Evolutionary conservation across 257 asterid genomes (phyloP).

Genomic region (Jacaranda mimosifolia): DNA sequence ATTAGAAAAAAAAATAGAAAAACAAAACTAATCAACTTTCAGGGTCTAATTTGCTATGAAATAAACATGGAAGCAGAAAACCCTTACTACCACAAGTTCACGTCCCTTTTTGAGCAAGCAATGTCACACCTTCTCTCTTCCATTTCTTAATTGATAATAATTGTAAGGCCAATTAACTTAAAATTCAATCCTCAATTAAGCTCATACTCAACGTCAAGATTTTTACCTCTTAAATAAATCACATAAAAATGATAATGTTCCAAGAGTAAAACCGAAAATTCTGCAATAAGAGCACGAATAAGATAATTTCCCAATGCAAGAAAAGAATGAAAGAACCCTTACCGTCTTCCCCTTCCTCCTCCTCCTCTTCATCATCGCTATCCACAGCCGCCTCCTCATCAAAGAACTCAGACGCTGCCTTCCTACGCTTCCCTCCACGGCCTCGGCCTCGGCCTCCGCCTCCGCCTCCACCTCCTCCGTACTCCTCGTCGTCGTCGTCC

Average conservation of each 20-base stretch:
- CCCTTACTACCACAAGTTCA: constrained; percentile 9
- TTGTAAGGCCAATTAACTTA: constrained; percentile 7
- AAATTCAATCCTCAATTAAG: neutral
- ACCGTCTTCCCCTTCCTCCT: constrained; percentile 96
- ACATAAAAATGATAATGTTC: neutral
- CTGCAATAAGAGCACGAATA: neutral
- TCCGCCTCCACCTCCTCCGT: constrained; percentile 46
- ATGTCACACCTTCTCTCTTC: constrained; percentile 7
- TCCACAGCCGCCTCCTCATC: constrained; percentile 86
- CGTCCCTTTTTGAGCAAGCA: constrained; percentile 24
- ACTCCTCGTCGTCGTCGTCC: constrained; percentile 74
- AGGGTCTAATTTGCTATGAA: constrained; percentile 12
- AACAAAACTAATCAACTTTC: neutral
- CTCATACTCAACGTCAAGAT: too few species aligned
- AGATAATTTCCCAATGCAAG: neutral
- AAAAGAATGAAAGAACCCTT: constrained; percentile 29
- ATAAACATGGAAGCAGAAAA: constrained; percentile 4
- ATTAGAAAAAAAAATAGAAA: neutral
- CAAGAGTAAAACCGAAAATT: neutral
- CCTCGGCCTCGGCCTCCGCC: constrained; percentile 34
- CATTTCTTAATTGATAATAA: constrained; percentile 11
- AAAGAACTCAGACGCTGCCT: constrained; percentile 60
- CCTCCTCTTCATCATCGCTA: constrained; percentile 93
- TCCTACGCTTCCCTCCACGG: constrained; percentile 51
- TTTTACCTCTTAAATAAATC: neutral